These are phyloP conservation scores for Cladophialophora carrionii DNA, from an alignment of 2,329 filamentous ascomycete species.

Conservation along the genomic window DNA sequence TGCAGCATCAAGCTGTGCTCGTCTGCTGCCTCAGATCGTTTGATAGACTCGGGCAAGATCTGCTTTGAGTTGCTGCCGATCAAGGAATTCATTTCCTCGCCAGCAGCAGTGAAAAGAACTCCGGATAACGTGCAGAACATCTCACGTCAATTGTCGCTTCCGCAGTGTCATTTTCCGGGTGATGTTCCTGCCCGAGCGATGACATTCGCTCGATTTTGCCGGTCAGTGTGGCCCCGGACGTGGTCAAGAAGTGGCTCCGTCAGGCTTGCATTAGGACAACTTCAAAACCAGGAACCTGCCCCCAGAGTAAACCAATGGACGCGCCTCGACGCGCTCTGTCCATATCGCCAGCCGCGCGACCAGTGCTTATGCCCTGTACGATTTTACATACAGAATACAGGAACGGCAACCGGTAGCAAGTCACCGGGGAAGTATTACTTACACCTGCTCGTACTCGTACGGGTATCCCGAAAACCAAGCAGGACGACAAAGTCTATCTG, in stretches of 20 bases:
- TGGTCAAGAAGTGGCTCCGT: slow-evolving; percentile 25
- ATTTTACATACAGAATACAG: slow-evolving; percentile 17
- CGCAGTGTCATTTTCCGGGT: slow-evolving; percentile 26
- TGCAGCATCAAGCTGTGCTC: slow-evolving; percentile 20
- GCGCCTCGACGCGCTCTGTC: slow-evolving; percentile 34
- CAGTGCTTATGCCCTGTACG: slow-evolving; percentile 30
- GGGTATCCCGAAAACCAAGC: slow-evolving; percentile 16
- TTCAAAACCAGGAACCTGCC: slow-evolving; percentile 34
- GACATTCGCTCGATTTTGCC: slow-evolving; percentile 30
- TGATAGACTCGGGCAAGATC: slow-evolving; percentile 10
- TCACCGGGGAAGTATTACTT: slow-evolving; percentile 13
- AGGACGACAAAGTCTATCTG: neutral
- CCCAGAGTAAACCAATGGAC: slow-evolving; percentile 30
- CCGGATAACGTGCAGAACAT: slow-evolving; percentile 17
- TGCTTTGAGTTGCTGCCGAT: slow-evolving; percentile 12
- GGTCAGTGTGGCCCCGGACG: slow-evolving; percentile 29
- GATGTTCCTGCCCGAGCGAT: slow-evolving; percentile 27
- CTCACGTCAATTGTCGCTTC: slow-evolving; percentile 32
- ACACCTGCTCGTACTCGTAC: slow-evolving; percentile 20
- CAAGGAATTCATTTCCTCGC: slow-evolving; percentile 3
- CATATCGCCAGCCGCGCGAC: slow-evolving; percentile 33
- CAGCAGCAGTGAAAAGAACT: slow-evolving; percentile 14
- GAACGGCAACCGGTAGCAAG: slow-evolving; percentile 11
- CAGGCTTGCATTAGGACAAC: slow-evolving; percentile 35
- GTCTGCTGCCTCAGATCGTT: slow-evolving; percentile 19